These are phyloP conservation scores for Kuraishia molischiana DNA, from an alignment of 805 yeast species.

Conservation along the genomic window DNA sequence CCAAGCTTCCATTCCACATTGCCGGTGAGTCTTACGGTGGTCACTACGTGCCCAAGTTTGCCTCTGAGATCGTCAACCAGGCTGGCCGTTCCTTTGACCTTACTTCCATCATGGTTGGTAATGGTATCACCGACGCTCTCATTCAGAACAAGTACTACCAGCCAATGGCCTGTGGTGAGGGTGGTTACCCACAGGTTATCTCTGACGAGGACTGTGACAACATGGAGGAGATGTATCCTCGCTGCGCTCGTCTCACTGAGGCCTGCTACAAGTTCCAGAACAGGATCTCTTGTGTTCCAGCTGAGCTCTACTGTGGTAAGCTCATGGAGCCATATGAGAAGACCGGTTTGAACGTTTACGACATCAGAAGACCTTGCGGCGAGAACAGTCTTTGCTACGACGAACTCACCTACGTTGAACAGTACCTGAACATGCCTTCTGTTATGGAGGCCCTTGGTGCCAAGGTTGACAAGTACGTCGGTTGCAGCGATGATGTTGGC, in stretches of 20 bases:
- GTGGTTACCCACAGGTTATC: conserved; percentile 71
- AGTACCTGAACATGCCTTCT: conserved; percentile 65
- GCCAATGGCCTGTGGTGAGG: conserved; percentile 94
- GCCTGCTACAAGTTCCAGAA: conserved; percentile 69
- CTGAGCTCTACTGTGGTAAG: conserved; percentile 81
- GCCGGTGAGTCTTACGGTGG: conserved; percentile 95
- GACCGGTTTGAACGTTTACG: conserved; percentile 89
- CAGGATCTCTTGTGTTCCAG: conserved; percentile 85
- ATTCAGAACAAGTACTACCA: conserved; percentile 69
- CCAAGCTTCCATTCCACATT: conserved; percentile 58
- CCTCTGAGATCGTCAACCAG: conserved; percentile 66
- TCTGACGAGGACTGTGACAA: conserved; percentile 69
- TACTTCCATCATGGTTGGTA: conserved; percentile 77
- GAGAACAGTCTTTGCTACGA: conserved; percentile 64
- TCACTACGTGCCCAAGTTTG: conserved; percentile 87
- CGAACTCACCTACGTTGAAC: conserved; percentile 65
- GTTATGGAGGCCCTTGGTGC: conserved; percentile 85
- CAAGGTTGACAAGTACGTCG: conserved; percentile 68
- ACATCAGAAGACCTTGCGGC: conserved; percentile 75
- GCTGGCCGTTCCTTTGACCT: conserved; percentile 47
- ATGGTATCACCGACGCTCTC: conserved; percentile 83
- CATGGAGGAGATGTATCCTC: conserved; percentile 59
- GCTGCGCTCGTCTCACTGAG: conserved; percentile 69
- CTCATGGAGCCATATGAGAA: conserved; percentile 71
- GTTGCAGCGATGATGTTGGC: conserved; percentile 73